Conservation (phyloP, 768 basidiomycete genomes). For the Boletus pseudopeckii region DNA sequence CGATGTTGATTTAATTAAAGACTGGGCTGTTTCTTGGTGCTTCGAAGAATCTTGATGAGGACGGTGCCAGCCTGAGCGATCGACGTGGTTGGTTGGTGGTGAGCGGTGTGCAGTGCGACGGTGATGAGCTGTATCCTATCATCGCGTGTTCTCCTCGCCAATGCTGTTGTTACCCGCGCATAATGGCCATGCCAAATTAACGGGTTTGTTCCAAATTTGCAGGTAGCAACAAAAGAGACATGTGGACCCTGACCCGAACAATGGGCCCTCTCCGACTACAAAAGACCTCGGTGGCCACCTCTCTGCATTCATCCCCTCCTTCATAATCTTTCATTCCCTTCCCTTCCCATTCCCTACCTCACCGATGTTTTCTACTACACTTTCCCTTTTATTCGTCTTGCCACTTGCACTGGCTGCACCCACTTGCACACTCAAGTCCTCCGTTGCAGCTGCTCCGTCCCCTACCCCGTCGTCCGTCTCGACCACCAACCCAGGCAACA, state of each 20-base stretch:
- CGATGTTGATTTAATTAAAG: constrained; percentile 1
- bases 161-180: background rate
- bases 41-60: background rate
- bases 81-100: background rate
- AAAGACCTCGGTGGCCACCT: background rate
- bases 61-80: background rate
- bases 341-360: constrained; percentile 3
- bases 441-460: background rate
- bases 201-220: constrained; percentile 7
- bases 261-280: constrained; percentile 8
- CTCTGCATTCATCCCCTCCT: too few relatives aligned
- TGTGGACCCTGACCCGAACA: constrained; percentile 8
- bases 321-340: constrained; percentile 18
- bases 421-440: constrained; percentile 19
- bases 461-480: background rate
- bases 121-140: constrained; percentile 2
- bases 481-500: constrained; percentile 8
- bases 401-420: constrained; percentile 31
- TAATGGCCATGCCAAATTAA: background rate
- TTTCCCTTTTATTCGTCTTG: constrained; percentile 22
- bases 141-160: background rate
- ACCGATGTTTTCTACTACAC: constrained; percentile 16
- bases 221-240: background rate
- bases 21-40: background rate
- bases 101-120: constrained; percentile 2